These are phyloP conservation scores for Triticum timopheevii DNA, from an alignment of 176 grass and related monocot species.

Conservation along the genomic window DNA sequence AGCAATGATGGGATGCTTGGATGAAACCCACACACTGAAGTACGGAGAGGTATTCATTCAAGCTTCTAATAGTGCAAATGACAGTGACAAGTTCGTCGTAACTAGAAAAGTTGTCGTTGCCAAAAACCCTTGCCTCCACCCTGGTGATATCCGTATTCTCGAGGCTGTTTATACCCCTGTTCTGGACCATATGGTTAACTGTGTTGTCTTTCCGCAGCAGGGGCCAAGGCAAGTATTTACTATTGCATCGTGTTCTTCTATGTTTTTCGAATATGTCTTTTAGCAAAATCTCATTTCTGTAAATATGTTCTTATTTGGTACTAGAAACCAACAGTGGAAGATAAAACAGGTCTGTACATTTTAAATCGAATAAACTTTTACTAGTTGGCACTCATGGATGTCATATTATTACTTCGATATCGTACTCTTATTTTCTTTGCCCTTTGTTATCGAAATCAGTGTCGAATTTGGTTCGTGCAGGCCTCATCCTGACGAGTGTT, in stretches of 20 bases:
- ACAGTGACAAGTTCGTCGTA: conserved; percentile 9
- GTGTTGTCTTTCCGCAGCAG: conserved; percentile 93
- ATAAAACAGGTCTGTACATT: background rate
- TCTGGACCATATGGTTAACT: conserved; percentile 80
- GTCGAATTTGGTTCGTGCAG: conserved; percentile 38
- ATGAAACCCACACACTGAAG: conserved; percentile 67
- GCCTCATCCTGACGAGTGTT: conserved; percentile 91
- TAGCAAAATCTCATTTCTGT: background rate
- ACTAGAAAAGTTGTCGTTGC: conserved; percentile 62
- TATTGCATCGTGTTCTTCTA: background rate
- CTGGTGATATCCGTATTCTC: conserved; percentile 76
- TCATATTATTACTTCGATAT: conserved; percentile 10
- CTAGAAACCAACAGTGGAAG: background rate
- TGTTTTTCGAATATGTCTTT: background rate
- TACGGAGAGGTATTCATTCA: conserved; percentile 80
- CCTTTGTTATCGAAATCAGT: background rate
- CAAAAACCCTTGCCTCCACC: conserved; percentile 94
- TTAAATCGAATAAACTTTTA: background rate
- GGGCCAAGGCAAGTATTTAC: conserved; percentile 56
- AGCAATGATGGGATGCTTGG: conserved; percentile 91
- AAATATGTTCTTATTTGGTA: background rate
- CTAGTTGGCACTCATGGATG: conserved; percentile 1
- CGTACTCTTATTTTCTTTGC: conserved; percentile 20
- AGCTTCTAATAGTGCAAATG: conserved; percentile 44
- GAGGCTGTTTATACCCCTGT: conserved; percentile 65